Percentiles rank a stretch among this genome's conserved stretches.
Conservation (phyloP, 2,329 filamentous ascomycete species). For the Stemphylium vesicarium region DNA sequence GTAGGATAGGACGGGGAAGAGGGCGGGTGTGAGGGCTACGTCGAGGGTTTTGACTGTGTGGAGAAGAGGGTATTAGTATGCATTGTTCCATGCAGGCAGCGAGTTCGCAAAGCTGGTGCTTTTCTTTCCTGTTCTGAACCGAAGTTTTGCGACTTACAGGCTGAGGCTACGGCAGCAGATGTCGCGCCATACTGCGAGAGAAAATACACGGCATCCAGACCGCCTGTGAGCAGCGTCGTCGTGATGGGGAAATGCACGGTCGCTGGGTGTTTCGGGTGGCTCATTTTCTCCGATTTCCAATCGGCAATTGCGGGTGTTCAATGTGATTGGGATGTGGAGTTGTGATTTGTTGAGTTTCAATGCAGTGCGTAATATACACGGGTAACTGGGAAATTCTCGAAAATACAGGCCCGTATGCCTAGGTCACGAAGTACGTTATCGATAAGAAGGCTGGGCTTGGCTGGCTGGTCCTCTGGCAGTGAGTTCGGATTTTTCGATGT, state of each 20-base stretch:
- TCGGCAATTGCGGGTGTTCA: not conserved
- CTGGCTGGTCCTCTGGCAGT: too few species aligned
- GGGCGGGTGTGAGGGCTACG: constrained; percentile 31
- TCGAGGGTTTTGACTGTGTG: constrained; percentile 36
- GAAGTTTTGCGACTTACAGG: constrained; percentile 23
- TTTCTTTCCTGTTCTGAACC: too few species aligned
- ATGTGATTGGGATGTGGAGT: not conserved
- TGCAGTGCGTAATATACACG: too few species aligned
- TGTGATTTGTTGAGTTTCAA: too few species aligned
- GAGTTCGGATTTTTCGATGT: too few species aligned
- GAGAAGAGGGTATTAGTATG: not conserved
- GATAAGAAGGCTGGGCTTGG: too few species aligned
- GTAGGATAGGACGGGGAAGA: constrained; percentile 52
- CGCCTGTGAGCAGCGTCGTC: constrained; percentile 52
- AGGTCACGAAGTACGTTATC: too few species aligned
- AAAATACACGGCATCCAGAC: constrained; percentile 51
- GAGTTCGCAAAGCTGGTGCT: too few species aligned
- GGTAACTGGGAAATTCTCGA: too few species aligned
- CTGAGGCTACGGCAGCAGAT: constrained; percentile 38
- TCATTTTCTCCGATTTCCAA: constrained; percentile 20
- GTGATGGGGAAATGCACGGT: constrained; percentile 57
- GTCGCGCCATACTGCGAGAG: constrained; percentile 42
- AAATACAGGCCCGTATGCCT: too few species aligned
- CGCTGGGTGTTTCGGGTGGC: constrained; percentile 55
- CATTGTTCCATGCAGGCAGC: too few species aligned